Evolutionary conservation across 2,329 filamentous ascomycete species (phyloP).

Genomic region (Onygenales sp.): DNA sequence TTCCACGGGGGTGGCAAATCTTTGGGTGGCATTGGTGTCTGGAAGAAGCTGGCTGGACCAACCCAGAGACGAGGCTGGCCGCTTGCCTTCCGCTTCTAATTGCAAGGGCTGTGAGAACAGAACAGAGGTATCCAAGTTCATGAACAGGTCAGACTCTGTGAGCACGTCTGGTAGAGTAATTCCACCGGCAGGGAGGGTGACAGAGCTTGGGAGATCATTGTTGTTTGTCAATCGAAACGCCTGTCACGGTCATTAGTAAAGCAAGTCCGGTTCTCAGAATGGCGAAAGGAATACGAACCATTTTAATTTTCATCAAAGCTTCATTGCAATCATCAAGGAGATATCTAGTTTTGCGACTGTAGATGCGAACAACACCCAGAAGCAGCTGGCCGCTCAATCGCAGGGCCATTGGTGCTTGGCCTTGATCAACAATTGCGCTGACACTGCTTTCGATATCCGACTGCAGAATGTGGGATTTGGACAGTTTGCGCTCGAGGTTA

Average conservation of each 20-base stretch:
- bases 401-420: conserved; percentile 88
- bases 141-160: conserved; percentile 84
- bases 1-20: conserved; percentile 44
- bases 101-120: conserved; percentile 64
- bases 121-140: conserved; percentile 73
- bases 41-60: conserved; percentile 73
- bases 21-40: conserved; percentile 49
- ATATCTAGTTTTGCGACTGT: conserved; percentile 94
- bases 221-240: conserved; percentile 91
- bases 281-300: conserved; percentile 50
- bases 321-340: conserved; percentile 96
- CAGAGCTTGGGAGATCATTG: conserved; percentile 81
- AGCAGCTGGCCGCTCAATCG: conserved; percentile 89
- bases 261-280: neutral
- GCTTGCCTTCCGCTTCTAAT: conserved; percentile 25
- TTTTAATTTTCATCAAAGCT: conserved; percentile 94
- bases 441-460: conserved; percentile 93
- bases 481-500: conserved; percentile 96
- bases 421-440: conserved; percentile 84
- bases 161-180: conserved; percentile 86
- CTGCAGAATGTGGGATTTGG: conserved; percentile 90
- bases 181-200: conserved; percentile 71
- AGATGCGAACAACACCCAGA: conserved; percentile 92
- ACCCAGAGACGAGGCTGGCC: conserved; percentile 33
- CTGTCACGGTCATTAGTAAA: conserved; percentile 41